These are phyloP conservation scores for Penicillium corylophilum DNA, from an alignment of 2,329 filamentous ascomycete genomes.

Conservation along the genomic window DNA sequence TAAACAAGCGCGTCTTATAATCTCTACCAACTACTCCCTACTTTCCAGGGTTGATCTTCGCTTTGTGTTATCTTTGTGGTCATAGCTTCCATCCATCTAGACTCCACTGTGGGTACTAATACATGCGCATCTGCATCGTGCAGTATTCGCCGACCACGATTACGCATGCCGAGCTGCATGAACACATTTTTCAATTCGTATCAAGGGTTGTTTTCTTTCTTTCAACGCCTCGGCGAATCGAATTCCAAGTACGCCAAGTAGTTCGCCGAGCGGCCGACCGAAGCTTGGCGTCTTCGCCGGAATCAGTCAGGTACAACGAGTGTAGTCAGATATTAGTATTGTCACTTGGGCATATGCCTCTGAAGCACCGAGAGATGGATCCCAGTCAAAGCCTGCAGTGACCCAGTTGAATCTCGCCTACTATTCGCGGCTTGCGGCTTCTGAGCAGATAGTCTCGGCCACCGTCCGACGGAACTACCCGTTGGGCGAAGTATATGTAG, in stretches of 20 bases:
- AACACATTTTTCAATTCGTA: neutral
- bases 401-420: neutral
- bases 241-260: neutral
- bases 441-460: neutral
- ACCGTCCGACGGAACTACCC: neutral
- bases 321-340: neutral
- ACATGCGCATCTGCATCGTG: neutral
- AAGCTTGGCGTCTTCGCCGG: neutral
- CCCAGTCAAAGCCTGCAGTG: too few species aligned
- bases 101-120: neutral
- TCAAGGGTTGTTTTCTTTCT: neutral
- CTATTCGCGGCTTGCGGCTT: neutral
- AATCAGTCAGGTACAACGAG: neutral
- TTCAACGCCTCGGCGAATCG: neutral
- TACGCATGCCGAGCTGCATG: neutral
- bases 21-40: too few species aligned
- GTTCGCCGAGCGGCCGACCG: slow-evolving; percentile 1
- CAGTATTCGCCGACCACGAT: neutral
- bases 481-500: neutral
- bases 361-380: too few species aligned
- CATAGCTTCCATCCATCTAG: neutral
- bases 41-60: neutral
- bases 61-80: neutral
- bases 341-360: neutral
- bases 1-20: neutral